phyloP scores from a whole-genome alignment of 208 protist genomes.

The Naegleria gruberi region DNA sequence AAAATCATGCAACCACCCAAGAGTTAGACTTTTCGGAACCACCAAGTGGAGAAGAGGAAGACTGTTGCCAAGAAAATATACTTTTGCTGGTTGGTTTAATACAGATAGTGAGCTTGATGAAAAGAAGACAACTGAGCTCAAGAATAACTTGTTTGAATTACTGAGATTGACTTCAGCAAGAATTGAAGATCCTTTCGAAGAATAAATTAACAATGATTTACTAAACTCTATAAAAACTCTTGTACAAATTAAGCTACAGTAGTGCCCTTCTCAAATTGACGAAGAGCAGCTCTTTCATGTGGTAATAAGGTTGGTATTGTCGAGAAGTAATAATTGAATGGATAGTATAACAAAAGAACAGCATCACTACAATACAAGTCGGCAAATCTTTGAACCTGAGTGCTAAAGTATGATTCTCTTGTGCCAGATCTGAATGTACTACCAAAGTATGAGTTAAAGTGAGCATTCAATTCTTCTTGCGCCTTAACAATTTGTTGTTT shows the following conservation, averaged over 20 bases:
- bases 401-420: background rate
- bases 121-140: background rate
- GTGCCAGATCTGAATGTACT: constrained; percentile 5
- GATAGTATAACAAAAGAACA: constrained; percentile 9
- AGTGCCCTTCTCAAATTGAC: background rate
- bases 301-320: background rate
- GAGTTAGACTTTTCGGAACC: background rate
- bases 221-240: no score
- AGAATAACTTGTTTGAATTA: background rate
- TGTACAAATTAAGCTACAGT: no score
- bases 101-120: background rate
- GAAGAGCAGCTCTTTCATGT: background rate
- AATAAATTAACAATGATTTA: no score
- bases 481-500: background rate
- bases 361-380: constrained; percentile 8
- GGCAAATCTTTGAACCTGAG: background rate
- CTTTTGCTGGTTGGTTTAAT: background rate
- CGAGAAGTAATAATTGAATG: background rate
- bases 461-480: background rate
- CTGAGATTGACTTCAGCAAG: background rate
- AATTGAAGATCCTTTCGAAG: background rate
- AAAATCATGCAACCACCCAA: background rate
- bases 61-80: background rate
- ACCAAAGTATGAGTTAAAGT: constrained; percentile 17
- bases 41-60: background rate